phyloP scores from a whole-genome alignment of 2,329 filamentous ascomycete species.

The Spiromastix sp. region DNA sequence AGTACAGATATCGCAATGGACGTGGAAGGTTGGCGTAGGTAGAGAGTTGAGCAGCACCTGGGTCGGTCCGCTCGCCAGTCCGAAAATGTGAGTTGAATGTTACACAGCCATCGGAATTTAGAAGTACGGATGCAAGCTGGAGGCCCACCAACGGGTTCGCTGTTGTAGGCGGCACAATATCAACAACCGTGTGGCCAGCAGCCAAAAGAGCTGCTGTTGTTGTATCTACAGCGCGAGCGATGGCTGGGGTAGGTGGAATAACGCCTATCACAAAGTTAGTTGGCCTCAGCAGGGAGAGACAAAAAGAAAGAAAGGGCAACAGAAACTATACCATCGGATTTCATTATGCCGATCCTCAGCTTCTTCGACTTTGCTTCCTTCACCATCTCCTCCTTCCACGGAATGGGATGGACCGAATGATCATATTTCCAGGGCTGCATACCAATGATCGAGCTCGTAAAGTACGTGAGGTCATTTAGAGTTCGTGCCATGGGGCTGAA shows the following conservation, averaged over 20 bases:
- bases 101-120: constrained; percentile 74
- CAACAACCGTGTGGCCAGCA: constrained; percentile 64
- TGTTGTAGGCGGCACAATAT: constrained; percentile 55
- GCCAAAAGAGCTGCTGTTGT: constrained; percentile 57
- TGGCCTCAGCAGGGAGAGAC: too few relatives aligned
- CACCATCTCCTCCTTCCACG: constrained; percentile 58
- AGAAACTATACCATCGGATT: constrained; percentile 50
- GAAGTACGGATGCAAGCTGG: constrained; percentile 63
- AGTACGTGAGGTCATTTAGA: constrained; percentile 71
- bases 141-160: constrained; percentile 71
- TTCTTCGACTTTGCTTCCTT: constrained; percentile 51
- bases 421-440: constrained; percentile 89
- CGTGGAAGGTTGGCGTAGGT: constrained; percentile 63
- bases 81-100: constrained; percentile 71
- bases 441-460: constrained; percentile 63
- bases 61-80: constrained; percentile 67
- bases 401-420: constrained; percentile 72
- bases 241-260: constrained; percentile 78
- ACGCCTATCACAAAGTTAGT: constrained; percentile 44
- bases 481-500: constrained; percentile 91
- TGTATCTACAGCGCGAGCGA: constrained; percentile 61
- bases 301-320: background rate
- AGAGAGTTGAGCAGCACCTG: constrained; percentile 64
- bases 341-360: constrained; percentile 65
- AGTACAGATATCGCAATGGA: constrained; percentile 73